Evolutionary conservation across 768 basidiomycete genomes (phyloP).

Genomic region (Psilocybe cyanescens): DNA sequence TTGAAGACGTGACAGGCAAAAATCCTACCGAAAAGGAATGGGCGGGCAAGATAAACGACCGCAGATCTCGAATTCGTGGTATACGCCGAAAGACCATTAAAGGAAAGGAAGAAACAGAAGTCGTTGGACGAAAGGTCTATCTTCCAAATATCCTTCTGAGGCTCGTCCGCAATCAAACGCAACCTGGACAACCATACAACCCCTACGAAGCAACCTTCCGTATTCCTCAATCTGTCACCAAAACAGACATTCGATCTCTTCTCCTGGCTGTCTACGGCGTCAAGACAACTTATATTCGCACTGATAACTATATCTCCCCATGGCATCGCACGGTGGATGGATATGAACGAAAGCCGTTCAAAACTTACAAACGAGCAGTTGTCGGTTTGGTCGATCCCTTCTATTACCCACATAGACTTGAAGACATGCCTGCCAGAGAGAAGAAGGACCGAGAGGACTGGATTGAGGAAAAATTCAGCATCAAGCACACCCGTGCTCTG

Average conservation of each 20-base stretch:
- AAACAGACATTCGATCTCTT: constrained; percentile 90
- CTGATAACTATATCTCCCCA: constrained; percentile 84
- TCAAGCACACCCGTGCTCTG: constrained; percentile 39
- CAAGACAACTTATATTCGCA: constrained; percentile 90
- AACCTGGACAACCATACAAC: constrained; percentile 80
- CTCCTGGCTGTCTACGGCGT: constrained; percentile 86
- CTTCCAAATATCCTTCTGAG: constrained; percentile 87
- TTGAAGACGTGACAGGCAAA: constrained; percentile 38
- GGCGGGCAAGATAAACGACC: constrained; percentile 57
- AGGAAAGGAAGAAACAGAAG: constrained; percentile 44
- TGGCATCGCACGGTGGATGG: constrained; percentile 33
- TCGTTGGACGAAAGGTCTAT: constrained; percentile 84
- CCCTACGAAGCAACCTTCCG: constrained; percentile 96
- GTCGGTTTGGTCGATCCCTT: constrained; percentile 93
- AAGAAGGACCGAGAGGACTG: constrained; percentile 58
- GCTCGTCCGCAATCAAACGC: constrained; percentile 84
- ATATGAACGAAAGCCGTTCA: constrained; percentile 39
- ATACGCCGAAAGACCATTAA: constrained; percentile 45
- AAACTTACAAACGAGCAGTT: constrained; percentile 88
- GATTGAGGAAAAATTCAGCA: constrained; percentile 65
- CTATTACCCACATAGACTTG: constrained; percentile 84
- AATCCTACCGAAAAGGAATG: constrained; percentile 59
- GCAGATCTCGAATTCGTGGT: constrained; percentile 72
- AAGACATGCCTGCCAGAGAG: constrained; percentile 72
- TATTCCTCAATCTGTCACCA: constrained; percentile 86